Percentiles rank a stretch among this genome's conserved stretches.
These are phyloP conservation scores for Talaromyces funiculosus DNA, from an alignment of 2,329 filamentous ascomycete genomes.

Conservation along the genomic window DNA sequence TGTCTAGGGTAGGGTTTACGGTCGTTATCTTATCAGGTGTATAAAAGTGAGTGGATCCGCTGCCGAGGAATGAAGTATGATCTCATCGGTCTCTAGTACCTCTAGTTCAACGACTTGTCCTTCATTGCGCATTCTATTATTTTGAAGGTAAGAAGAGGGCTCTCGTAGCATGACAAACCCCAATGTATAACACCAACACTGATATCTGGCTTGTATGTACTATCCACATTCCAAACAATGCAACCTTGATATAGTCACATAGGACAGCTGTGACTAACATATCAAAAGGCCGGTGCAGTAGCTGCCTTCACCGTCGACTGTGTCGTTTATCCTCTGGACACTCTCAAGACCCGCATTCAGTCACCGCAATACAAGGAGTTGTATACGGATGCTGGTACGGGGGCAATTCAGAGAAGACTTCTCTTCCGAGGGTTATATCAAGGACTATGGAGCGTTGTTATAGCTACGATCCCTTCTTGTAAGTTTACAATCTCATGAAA, in stretches of 20 bases:
- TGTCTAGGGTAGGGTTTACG: not conserved
- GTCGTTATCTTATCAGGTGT: slow-evolving; percentile 3
- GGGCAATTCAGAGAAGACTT: slow-evolving; percentile 49
- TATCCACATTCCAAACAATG: not conserved
- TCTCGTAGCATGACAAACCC: not conserved
- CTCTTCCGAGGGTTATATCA: slow-evolving; percentile 76
- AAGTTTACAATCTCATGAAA: slow-evolving; percentile 12
- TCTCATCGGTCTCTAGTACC: slow-evolving; percentile 3
- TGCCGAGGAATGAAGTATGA: slow-evolving; percentile 2
- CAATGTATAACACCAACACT: slow-evolving; percentile 49
- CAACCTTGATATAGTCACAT: not conserved
- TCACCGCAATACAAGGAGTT: slow-evolving; percentile 66
- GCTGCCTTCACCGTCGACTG: slow-evolving; percentile 83
- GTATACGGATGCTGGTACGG: slow-evolving; percentile 55
- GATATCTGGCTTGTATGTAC: slow-evolving; percentile 54
- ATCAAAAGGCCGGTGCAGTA: slow-evolving; percentile 68
- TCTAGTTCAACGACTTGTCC: not conserved
- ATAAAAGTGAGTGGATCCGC: not conserved
- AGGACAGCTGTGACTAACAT: not conserved
- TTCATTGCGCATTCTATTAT: not conserved
- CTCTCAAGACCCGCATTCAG: slow-evolving; percentile 80
- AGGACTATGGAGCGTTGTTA: slow-evolving; percentile 75
- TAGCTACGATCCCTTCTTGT: slow-evolving; percentile 87
- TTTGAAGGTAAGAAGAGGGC: not conserved
- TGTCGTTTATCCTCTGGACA: slow-evolving; percentile 81